Percentiles rank a stretch among this genome's conserved stretches.
Conservation (phyloP, 179 eudicot genomes). For the Nepenthes alata region DNA sequence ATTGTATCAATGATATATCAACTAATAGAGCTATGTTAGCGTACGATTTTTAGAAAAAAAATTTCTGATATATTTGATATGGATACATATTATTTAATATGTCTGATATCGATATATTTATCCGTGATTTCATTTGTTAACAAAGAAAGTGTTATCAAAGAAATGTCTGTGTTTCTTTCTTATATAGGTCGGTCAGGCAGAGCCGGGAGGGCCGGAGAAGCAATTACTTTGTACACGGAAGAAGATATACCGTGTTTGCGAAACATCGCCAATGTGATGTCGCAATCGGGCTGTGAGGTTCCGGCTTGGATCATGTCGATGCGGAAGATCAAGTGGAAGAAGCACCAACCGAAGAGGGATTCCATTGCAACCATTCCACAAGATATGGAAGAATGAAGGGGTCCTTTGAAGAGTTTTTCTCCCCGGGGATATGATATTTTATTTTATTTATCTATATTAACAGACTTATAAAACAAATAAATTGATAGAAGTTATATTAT, state of each 20-base stretch:
- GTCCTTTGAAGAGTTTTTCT: neutral
- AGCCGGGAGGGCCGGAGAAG: constrained; percentile 93
- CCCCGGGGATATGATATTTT: too few relatives aligned
- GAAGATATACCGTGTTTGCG: constrained; percentile 62
- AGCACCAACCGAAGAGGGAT: constrained; percentile 64
- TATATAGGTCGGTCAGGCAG: constrained; percentile 76
- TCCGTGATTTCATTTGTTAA: too few relatives aligned
- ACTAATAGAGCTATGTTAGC: too few relatives aligned
- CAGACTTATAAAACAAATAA: too few relatives aligned
- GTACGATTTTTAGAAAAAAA: too few relatives aligned
- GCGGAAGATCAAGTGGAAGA: constrained; percentile 78
- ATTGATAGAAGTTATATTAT: too few relatives aligned
- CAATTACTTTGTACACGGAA: constrained; percentile 85
- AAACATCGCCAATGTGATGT: constrained; percentile 74
- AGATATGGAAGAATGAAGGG: constrained; percentile 17
- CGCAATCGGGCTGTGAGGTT: constrained; percentile 78
- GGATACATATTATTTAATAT: too few relatives aligned
- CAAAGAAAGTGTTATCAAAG: too few relatives aligned
- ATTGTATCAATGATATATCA: too few relatives aligned
- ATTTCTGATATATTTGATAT: too few relatives aligned
- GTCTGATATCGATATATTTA: too few relatives aligned
- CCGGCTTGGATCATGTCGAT: constrained; percentile 71
- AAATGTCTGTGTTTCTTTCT: neutral
- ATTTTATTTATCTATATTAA: too few relatives aligned
- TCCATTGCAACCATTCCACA: constrained; percentile 35